Percentiles rank a stretch among this genome's conserved stretches.
Evolutionary conservation across 192 early-diverging fungal genomes (phyloP).

Genomic region (Blastocladiella britannica): DNA sequence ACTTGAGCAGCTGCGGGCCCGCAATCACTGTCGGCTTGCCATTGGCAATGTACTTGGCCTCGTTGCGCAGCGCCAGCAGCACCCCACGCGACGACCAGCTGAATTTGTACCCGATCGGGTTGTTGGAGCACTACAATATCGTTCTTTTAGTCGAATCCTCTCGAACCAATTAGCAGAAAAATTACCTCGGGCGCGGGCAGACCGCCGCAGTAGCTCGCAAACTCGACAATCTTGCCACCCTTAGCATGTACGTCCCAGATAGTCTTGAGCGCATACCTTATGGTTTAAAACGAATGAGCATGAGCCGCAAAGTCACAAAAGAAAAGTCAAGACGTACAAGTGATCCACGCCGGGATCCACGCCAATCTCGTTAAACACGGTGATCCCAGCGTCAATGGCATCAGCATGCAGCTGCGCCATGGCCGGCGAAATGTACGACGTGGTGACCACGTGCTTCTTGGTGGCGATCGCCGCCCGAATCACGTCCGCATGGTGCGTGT

Average conservation of each 20-base stretch:
- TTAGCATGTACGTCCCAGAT: slow-evolving; percentile 69
- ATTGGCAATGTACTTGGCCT: slow-evolving; percentile 70
- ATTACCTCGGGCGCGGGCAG: slow-evolving; percentile 97
- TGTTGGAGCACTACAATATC: slow-evolving; percentile 78
- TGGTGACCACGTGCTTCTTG: slow-evolving; percentile 89
- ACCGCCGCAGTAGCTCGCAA: slow-evolving; percentile 93
- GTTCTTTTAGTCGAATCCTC: too few species aligned
- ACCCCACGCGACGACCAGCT: slow-evolving; percentile 95
- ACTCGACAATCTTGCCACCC: slow-evolving; percentile 65
- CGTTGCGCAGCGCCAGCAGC: slow-evolving; percentile 85
- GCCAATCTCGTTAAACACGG: slow-evolving; percentile 95
- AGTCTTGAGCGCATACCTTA: slow-evolving; percentile 68
- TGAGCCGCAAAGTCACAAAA: slow-evolving; percentile 11
- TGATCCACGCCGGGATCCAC: slow-evolving; percentile 97
- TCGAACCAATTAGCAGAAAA: too few species aligned
- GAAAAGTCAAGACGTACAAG: slow-evolving; percentile 30
- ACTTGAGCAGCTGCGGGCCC: slow-evolving; percentile 72
- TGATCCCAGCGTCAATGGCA: slow-evolving; percentile 66
- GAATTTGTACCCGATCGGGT: slow-evolving; percentile 99
- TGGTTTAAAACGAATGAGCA: slow-evolving; percentile 4
- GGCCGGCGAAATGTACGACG: slow-evolving; percentile 85
- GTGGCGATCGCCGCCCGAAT: slow-evolving; percentile 75
- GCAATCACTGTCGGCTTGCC: slow-evolving; percentile 72
- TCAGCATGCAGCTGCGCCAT: slow-evolving; percentile 74
- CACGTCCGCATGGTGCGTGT: slow-evolving; percentile 73